Base-by-base conservation (phyloP, 2,329 filamentous ascomycete genomes). In the Fusarium foetens region DNA sequence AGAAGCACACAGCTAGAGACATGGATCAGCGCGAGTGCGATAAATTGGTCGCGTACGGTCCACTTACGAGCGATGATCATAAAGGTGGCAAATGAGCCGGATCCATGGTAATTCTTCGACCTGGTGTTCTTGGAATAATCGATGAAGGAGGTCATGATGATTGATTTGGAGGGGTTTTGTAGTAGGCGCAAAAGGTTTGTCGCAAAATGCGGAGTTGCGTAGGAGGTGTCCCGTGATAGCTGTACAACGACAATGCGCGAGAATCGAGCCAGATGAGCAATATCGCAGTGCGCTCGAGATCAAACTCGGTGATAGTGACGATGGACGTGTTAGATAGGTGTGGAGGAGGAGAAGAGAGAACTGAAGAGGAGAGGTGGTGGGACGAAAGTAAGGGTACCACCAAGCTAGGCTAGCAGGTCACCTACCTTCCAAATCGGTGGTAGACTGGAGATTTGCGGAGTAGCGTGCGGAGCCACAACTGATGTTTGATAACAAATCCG, bases 21-120 rank as follows among this genome's bases (percentile, higher is more conserved):
- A 23, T 49, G 41, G 58, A 53, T 54, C 27, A 74, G 59, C 45
- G 33, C 33, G 45, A 25, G 31, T 39, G 39, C 36, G 27, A 54
- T 27, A 38, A 60, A 65, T 62, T 67, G 51, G 23, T 25, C 41
- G 53, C n/a, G 35, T 33, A 63, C 49, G 59, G 72, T 39, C 63
- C 43, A 90, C 94, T 81, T 89, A 98, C 95, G 94, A 74, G 94
- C 95, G 75, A 98, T 92, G 80, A 99, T 98, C 83, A 99, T 92
- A 81, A 97, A 98, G 51, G 96, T 98, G 83, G 95, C 94, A 81
- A 99, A 99, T 54, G 94, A 94, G 78, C 86, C 85, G 53, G 89
- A 86, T 63, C 89, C 88, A 73, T 84, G 84, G 77, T 90, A 89
- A 82, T 88, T 83, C 77, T 83, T 84, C 66, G 88, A 89, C 80